Conservation (phyloP, 345 rosid species). For the Eucalyptus shirleyi region DNA sequence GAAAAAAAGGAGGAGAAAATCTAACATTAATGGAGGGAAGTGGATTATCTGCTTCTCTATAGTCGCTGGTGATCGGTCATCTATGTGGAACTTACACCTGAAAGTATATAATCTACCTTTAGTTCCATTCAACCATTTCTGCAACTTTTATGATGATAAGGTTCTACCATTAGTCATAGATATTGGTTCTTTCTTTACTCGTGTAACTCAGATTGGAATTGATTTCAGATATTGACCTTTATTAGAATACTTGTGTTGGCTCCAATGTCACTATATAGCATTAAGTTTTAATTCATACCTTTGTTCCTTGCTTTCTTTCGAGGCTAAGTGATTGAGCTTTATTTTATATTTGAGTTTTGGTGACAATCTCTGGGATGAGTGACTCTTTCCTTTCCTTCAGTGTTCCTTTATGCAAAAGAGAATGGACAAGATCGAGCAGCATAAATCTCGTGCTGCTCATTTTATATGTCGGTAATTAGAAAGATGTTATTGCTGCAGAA, state of each 20-base stretch:
- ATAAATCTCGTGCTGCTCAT: neutral
- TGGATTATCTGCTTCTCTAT: neutral
- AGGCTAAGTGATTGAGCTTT: neutral
- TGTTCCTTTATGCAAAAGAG: neutral
- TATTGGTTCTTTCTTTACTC: neutral
- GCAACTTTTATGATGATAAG: neutral
- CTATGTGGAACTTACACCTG: neutral
- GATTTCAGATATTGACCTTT: neutral
- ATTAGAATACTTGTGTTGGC: neutral
- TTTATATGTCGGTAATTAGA: neutral
- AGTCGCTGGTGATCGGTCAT: neutral
- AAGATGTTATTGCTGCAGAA: conserved; percentile 25
- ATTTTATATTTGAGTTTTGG: neutral
- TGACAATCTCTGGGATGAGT: neutral
- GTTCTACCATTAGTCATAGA: neutral
- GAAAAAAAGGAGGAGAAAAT: neutral
- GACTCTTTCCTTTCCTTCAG: neutral
- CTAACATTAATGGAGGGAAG: neutral
- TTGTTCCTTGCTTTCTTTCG: neutral
- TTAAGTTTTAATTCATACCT: neutral
- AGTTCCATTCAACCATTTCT: neutral
- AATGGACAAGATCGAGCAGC: neutral
- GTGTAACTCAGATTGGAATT: neutral
- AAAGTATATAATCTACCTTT: neutral
- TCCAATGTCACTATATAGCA: neutral